phyloP scores from a whole-genome alignment of 352 stramenopile species.

The Chrysophaeum taylorii region DNA sequence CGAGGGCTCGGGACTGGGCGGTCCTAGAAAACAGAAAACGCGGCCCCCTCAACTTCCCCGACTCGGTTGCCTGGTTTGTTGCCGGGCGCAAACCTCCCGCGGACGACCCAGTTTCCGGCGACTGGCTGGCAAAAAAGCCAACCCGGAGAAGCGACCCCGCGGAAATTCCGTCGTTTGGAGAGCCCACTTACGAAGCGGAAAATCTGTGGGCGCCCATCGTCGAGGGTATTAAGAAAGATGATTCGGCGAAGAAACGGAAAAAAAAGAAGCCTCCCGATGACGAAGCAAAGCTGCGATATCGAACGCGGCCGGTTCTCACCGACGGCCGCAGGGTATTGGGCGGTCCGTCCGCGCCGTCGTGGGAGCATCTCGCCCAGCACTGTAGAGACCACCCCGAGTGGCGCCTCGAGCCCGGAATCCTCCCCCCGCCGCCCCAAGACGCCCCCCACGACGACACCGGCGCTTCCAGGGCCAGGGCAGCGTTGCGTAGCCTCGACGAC shows the following conservation, averaged over 20 bases:
- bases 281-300: no score
- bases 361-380: background rate
- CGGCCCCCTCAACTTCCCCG: background rate
- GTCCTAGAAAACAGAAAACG: background rate
- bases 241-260: no score
- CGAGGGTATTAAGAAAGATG: no score
- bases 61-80: background rate
- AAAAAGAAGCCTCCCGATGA: no score
- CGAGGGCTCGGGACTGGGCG: background rate
- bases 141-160: no score
- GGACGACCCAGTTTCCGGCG: background rate
- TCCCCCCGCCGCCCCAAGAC: background rate
- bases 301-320: no score
- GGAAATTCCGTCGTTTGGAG: no score
- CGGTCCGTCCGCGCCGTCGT: background rate
- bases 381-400: background rate
- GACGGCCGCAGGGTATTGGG: background rate
- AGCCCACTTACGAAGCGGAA: no score
- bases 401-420: background rate
- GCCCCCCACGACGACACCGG: background rate
- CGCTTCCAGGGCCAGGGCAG: background rate
- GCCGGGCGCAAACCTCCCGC: background rate
- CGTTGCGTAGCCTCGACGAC: background rate
- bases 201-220: no score
- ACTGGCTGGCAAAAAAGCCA: constrained; percentile 4